Percentiles rank a stretch among this genome's conserved stretches.
phyloP scores from a whole-genome alignment of 495 filamentous ascomycete species.

The Neurospora sp. region DNA sequence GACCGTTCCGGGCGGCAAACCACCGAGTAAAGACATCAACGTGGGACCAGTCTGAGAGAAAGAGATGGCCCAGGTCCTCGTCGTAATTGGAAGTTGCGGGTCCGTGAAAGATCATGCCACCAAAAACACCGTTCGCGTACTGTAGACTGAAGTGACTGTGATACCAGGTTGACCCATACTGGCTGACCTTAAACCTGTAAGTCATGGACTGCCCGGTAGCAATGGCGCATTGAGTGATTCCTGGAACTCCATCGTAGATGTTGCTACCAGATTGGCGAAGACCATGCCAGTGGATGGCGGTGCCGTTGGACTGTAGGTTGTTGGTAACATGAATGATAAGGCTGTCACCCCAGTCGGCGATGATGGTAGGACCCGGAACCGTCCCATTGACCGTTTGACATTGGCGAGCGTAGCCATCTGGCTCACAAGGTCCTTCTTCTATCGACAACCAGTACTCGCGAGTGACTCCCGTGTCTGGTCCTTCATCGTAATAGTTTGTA shows the following conservation, averaged over 20 bases:
- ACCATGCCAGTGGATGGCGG: constrained; percentile 27
- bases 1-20: constrained; percentile 19
- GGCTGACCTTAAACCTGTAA: constrained; percentile 19
- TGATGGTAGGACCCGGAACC: constrained; percentile 46
- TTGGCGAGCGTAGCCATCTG: constrained; percentile 42
- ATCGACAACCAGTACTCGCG: constrained; percentile 20
- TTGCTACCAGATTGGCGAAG: constrained; percentile 17
- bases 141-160: constrained; percentile 41
- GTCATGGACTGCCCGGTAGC: constrained; percentile 17
- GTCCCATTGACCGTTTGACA: constrained; percentile 48
- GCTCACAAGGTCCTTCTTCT: constrained; percentile 18
- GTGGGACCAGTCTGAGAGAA: constrained; percentile 19
- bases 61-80: constrained; percentile 1
- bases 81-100: constrained; percentile 39
- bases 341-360: constrained; percentile 39
- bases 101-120: constrained; percentile 42
- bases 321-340: constrained; percentile 26
- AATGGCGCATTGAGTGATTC: constrained; percentile 25
- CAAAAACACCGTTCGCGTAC: constrained; percentile 33
- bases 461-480: constrained; percentile 2
- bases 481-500: constrained; percentile 17
- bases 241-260: constrained; percentile 22
- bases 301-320: constrained; percentile 16
- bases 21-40: constrained; percentile 20
- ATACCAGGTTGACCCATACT: constrained; percentile 32